Evolutionary conservation across 305 asterid species (phyloP).

Genomic region (Fraxinus baroniana): DNA sequence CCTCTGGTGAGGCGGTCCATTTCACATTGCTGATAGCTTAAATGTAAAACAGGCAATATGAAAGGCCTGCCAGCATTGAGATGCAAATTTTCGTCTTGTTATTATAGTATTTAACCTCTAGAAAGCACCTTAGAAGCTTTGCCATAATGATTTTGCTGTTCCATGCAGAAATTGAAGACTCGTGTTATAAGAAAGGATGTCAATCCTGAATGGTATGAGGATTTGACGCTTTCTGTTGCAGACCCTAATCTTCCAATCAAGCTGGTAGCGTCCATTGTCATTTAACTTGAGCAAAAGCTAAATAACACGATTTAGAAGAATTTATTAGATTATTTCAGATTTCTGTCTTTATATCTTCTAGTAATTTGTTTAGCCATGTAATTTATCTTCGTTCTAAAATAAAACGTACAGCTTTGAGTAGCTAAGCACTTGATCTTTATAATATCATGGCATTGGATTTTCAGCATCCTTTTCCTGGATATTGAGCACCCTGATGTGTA

Average conservation of each 20-base stretch:
- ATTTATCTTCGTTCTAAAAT: neutral
- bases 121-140: neutral
- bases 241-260: constrained; percentile 43
- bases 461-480: neutral
- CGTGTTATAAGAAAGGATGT: constrained; percentile 61
- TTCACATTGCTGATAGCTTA: neutral
- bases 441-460: neutral
- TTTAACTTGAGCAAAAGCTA: neutral
- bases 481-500: neutral
- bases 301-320: neutral
- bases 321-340: neutral
- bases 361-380: neutral
- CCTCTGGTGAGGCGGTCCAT: neutral
- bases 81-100: neutral
- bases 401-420: neutral
- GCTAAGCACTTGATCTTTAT: neutral
- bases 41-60: neutral
- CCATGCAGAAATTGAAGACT: constrained; percentile 63
- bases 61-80: neutral
- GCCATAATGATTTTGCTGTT: neutral
- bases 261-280: constrained; percentile 38
- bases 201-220: constrained; percentile 85
- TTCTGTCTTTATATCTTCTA: neutral
- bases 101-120: neutral
- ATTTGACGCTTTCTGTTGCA: constrained; percentile 60